These are phyloP conservation scores for Euphorbia corollata DNA, from an alignment of 441 rosid species.

Conservation along the genomic window DNA sequence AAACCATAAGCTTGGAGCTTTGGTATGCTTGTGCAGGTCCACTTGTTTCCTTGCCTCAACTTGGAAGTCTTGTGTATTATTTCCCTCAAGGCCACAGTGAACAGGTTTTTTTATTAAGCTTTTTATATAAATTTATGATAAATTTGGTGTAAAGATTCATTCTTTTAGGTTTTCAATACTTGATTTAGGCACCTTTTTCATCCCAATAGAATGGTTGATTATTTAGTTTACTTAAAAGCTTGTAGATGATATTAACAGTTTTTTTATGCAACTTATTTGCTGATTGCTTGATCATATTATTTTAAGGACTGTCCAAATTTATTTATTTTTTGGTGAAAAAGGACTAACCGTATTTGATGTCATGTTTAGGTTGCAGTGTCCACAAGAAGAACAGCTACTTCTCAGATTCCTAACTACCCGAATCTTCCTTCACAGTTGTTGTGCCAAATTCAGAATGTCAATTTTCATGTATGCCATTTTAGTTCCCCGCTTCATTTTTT, in stretches of 20 bases:
- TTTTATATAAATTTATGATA: not conserved
- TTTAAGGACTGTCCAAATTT: too few species aligned
- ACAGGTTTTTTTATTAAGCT: slow-evolving; percentile 49
- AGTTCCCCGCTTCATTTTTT: slow-evolving; percentile 8
- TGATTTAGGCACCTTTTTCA: not conserved
- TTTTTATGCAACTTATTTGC: slow-evolving; percentile 4
- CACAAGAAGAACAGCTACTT: slow-evolving; percentile 75
- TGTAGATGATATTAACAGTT: not conserved
- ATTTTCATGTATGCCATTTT: slow-evolving; percentile 53
- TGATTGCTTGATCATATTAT: slow-evolving; percentile 2
- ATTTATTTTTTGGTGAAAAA: too few species aligned
- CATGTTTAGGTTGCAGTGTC: slow-evolving; percentile 79
- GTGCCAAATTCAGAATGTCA: slow-evolving; percentile 95
- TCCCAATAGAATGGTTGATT: not conserved
- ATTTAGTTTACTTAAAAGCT: not conserved
- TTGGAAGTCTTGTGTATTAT: slow-evolving; percentile 83
- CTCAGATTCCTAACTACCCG: slow-evolving; percentile 88
- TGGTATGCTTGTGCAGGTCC: slow-evolving; percentile 99
- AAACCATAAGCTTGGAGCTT: slow-evolving; percentile 71
- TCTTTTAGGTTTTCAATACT: not conserved
- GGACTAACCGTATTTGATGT: slow-evolving; percentile 3
- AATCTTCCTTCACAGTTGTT: slow-evolving; percentile 82
- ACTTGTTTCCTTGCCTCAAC: slow-evolving; percentile 81
- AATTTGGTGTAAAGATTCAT: not conserved
- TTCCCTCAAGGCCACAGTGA: slow-evolving; percentile 98